Conservation (phyloP, 2,329 filamentous ascomycete genomes). For the Colletotrichum truncatum region DNA sequence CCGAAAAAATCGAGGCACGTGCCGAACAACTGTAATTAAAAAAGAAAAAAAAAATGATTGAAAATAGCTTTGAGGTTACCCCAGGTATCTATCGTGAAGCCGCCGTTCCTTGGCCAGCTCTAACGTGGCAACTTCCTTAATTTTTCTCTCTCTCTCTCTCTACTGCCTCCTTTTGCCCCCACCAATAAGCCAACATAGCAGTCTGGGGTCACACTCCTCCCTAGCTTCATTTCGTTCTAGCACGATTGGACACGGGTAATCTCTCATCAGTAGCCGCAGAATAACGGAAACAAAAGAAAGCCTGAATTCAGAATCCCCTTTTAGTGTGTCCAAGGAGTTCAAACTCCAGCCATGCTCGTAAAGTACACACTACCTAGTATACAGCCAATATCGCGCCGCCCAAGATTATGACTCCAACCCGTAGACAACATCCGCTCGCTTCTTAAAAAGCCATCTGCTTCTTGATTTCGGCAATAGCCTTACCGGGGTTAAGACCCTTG, state of each 20-base stretch:
- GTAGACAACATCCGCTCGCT: constrained; percentile 1
- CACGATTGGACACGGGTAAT: constrained; percentile 2
- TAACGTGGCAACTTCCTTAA: background rate
- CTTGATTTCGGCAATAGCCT: constrained; percentile 98
- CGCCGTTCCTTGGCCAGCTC: background rate
- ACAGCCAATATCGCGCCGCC: constrained; percentile 31
- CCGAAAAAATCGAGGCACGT: background rate
- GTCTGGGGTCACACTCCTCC: background rate
- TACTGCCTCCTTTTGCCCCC: background rate
- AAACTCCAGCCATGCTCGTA: constrained; percentile 18
- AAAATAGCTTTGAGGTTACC: constrained; percentile 14
- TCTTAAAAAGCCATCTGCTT: constrained; percentile 82
- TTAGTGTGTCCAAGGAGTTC: constrained; percentile 30
- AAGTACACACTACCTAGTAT: constrained; percentile 31
- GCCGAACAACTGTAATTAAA: background rate
- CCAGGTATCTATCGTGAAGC: constrained; percentile 17
- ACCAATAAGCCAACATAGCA: background rate
- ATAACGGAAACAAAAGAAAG: constrained; percentile 28
- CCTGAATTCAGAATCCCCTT: constrained; percentile 29
- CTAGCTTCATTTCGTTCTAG: background rate
- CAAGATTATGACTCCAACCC: constrained; percentile 29
- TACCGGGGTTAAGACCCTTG: constrained; percentile 96
- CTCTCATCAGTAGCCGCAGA: constrained; percentile 10
- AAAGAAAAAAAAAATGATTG: too few relatives aligned
- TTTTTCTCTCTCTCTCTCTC: background rate